Conservation (phyloP, 192 early-diverging fungal genomes). For the Podila epicladia region DNA sequence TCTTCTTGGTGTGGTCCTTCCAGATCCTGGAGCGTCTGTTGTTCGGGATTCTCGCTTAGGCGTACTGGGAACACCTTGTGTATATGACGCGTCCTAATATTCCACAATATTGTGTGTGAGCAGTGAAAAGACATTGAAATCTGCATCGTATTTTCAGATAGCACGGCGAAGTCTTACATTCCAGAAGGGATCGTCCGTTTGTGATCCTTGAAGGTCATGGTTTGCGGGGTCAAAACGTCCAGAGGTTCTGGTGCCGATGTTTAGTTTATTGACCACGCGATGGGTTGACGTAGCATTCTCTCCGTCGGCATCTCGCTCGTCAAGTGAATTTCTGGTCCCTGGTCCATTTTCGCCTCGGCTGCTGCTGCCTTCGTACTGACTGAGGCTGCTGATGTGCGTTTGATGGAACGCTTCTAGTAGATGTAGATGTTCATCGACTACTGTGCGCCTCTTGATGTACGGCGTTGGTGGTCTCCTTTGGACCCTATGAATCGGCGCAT, state of each 20-base stretch:
- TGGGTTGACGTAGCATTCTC: neutral
- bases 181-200: neutral
- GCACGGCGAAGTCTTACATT: neutral
- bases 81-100: conserved; percentile 4
- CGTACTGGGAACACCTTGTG: conserved; percentile 15
- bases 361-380: neutral
- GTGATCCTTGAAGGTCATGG: neutral
- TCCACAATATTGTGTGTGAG: neutral
- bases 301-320: neutral
- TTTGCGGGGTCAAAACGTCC: neutral
- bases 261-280: neutral
- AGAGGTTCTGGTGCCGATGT: neutral
- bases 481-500: conserved; percentile 33
- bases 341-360: neutral
- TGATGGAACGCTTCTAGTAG: conserved; percentile 30
- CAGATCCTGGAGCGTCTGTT: conserved; percentile 23
- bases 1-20: conserved; percentile 29
- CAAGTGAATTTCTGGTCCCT: neutral
- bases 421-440: conserved; percentile 28
- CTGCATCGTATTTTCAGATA: neutral
- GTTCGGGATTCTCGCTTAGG: conserved; percentile 29
- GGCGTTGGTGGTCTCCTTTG: conserved; percentile 28
- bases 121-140: neutral
- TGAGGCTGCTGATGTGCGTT: conserved; percentile 15
- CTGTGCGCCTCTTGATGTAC: conserved; percentile 21